Evolutionary conservation across 306 rosid genomes (phyloP), one percentile per base, ranked within the genome.

Genomic region (Cucurbita pepo): DNA sequence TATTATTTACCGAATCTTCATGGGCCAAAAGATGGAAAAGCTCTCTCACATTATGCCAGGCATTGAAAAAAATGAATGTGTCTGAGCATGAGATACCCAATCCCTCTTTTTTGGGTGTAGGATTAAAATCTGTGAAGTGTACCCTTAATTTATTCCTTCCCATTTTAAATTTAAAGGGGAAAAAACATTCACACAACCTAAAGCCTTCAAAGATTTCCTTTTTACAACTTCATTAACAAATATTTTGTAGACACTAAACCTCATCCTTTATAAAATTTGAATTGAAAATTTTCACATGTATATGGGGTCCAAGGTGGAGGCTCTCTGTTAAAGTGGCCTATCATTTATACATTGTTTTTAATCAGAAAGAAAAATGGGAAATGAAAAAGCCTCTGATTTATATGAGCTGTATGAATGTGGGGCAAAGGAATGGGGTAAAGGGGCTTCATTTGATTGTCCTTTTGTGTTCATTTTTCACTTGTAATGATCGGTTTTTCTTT

Each of bases 281-380:
- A 77, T 16, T 77, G 75, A 72, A 69, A 61, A 67, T 78, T 38
- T 63, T 65, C 73, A 74, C 16, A 83, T 79, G 82, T 85, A 82
- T 72, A 80, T 86, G 84, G 95, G 92, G 90, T 85, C 95, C 89
- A 90, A 85, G 63, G 75, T 79, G 90, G 88, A 79, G 89, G 89
- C 88, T 88, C 81, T 86, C 81, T 86, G 90, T 88, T 84, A 89
- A 88, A 86, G 97, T 80, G 81, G 64, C 63, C 64, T 81, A 85
- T 88, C 85, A 86, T 85, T 83, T 80, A 76, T 67, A 34, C 58
- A 51, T 83, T 48, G 71, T 82, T 79, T 30, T 76, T 73, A 72
- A 81, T 44, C 82, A 51, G 61, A 25, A 69, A 69, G 74, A 22
- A 69, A 67, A 69, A 69, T 69, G 30, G 41, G 80, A 83, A 81